Conservation (phyloP, 1,139 yeast genomes). For the Yamadazyma friedrichii region DNA sequence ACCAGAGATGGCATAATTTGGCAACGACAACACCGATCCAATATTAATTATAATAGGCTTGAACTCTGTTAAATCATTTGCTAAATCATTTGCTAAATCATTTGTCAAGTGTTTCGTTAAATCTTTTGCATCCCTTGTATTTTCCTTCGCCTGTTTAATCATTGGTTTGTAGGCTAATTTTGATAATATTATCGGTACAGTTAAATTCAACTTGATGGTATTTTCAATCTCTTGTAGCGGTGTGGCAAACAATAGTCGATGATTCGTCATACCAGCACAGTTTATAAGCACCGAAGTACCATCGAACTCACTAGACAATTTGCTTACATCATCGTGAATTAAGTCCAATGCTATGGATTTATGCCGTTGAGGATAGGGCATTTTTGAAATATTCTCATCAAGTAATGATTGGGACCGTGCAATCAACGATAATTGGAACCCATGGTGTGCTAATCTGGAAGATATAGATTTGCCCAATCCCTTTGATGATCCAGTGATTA, state of each 20-base stretch:
- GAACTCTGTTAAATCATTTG: neutral
- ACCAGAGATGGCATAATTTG: conserved; percentile 50
- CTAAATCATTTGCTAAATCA: too few species aligned
- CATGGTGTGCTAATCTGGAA: conserved; percentile 51
- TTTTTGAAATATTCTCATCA: conserved; percentile 24
- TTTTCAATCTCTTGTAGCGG: conserved; percentile 39
- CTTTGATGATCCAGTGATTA: conserved; percentile 83
- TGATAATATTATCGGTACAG: conserved; percentile 62
- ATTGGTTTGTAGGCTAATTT: conserved; percentile 46
- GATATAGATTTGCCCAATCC: conserved; percentile 81
- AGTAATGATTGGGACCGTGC: conserved; percentile 52
- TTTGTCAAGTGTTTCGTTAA: too few species aligned
- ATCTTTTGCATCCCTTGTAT: too few species aligned
- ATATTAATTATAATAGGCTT: conserved; percentile 54
- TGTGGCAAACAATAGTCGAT: conserved; percentile 50
- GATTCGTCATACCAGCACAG: conserved; percentile 80
- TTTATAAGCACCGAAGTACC: conserved; percentile 53
- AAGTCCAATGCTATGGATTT: conserved; percentile 53
- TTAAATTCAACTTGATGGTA: conserved; percentile 60
- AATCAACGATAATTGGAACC: conserved; percentile 60
- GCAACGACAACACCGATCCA: conserved; percentile 64
- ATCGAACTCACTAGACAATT: conserved; percentile 13
- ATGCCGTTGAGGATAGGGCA: conserved; percentile 43
- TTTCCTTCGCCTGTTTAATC: conserved; percentile 34
- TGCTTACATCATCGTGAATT: conserved; percentile 4